A percentile compares a stretch with the other conserved stretches of the same genome.
Evolutionary conservation across 805 yeast species (phyloP).

Genomic region (Lipomyces sp.): DNA sequence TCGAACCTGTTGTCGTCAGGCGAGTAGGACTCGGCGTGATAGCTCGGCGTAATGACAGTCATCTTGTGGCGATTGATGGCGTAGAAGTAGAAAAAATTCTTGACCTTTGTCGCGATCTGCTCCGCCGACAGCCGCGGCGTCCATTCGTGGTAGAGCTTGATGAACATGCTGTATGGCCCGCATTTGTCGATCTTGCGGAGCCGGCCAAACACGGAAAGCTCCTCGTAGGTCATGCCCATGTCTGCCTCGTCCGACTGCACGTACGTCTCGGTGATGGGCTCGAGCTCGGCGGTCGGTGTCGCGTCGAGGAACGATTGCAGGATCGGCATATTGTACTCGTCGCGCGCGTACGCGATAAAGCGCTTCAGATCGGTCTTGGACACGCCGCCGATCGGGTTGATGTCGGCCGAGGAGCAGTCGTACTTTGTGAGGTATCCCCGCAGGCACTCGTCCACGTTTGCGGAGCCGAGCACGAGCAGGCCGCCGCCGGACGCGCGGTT

Average conservation of each 20-base stretch:
- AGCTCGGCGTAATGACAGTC: slow-evolving; percentile 95
- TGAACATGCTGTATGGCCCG: slow-evolving; percentile 94
- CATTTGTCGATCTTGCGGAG: slow-evolving; percentile 88
- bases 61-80: slow-evolving; percentile 95
- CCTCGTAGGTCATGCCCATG: slow-evolving; percentile 98
- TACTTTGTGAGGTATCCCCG: slow-evolving; percentile 95
- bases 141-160: slow-evolving; percentile 90
- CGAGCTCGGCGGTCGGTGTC: slow-evolving; percentile 96
- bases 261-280: slow-evolving; percentile 87
- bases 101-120: slow-evolving; percentile 87
- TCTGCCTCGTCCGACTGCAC: slow-evolving; percentile 96
- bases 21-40: slow-evolving; percentile 96
- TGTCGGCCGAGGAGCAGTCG: slow-evolving; percentile 96
- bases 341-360: slow-evolving; percentile 77
- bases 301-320: slow-evolving; percentile 78
- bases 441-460: slow-evolving; percentile 94
- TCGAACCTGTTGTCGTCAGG: slow-evolving; percentile 98
- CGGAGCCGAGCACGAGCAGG: slow-evolving; percentile 85
- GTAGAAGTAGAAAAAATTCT: slow-evolving; percentile 86
- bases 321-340: slow-evolving; percentile 69
- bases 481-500: slow-evolving; percentile 71
- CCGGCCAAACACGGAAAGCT: slow-evolving; percentile 83
- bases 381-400: slow-evolving; percentile 98
- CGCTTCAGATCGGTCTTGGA: slow-evolving; percentile 88
- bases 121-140: slow-evolving; percentile 76